These are phyloP conservation scores for Psidium friedrichsthalianum DNA, from an alignment of 345 rosid species.

Conservation along the genomic window DNA sequence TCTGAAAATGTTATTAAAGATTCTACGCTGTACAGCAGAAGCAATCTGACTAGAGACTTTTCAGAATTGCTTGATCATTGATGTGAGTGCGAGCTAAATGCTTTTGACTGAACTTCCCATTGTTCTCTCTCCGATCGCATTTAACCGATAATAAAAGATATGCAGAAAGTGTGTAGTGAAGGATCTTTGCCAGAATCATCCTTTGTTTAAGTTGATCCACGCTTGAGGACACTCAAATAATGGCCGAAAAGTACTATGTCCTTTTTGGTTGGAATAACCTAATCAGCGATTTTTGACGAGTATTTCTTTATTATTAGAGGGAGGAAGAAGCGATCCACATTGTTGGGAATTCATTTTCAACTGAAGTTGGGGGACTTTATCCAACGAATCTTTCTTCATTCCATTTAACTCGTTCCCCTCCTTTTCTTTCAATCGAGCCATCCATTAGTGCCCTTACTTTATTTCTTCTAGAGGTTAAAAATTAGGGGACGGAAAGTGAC, in stretches of 20 bases:
- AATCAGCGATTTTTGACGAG: neutral
- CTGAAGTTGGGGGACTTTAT: neutral
- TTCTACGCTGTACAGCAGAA: neutral
- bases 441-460: neutral
- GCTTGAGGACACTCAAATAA: too few species aligned
- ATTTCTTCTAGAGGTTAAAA: neutral
- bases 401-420: neutral
- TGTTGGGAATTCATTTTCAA: neutral
- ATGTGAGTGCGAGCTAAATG: too few species aligned
- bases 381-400: neutral
- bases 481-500: fast-evolving
- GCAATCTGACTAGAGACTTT: neutral
- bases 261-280: neutral
- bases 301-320: neutral
- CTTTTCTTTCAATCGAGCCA: neutral
- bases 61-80: neutral
- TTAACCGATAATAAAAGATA: too few species aligned
- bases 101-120: too few species aligned
- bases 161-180: too few species aligned
- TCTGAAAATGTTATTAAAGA: neutral
- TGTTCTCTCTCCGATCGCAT: too few species aligned
- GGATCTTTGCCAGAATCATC: too few species aligned
- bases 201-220: too few species aligned
- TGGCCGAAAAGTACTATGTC: neutral
- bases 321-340: neutral